Conservation (phyloP, 2,329 filamentous ascomycete genomes). For the Pseudopyricularia javanii region DNA sequence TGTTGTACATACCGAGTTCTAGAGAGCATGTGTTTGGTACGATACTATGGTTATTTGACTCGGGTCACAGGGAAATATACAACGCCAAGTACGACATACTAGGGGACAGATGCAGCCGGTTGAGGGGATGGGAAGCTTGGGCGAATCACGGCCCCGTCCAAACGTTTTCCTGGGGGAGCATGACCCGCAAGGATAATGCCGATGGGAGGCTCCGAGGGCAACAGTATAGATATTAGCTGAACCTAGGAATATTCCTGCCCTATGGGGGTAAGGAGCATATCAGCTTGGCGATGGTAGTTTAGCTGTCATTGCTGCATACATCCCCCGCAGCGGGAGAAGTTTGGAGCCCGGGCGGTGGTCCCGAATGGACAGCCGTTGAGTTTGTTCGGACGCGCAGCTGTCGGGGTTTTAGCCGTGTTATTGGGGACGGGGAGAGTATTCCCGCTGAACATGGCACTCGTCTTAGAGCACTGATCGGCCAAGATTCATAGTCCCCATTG, state of each 20-base stretch:
- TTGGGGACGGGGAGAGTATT: neutral
- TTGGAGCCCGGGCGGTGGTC: neutral
- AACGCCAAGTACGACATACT: neutral
- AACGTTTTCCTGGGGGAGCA: neutral
- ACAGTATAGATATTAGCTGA: no score
- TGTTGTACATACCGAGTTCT: neutral
- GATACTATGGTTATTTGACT: neutral
- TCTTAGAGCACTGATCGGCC: no score
- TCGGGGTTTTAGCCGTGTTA: neutral
- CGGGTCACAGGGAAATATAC: neutral
- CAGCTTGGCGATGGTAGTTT: no score
- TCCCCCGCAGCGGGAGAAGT: neutral
- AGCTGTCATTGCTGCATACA: neutral
- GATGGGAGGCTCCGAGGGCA: neutral
- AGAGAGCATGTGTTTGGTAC: neutral
- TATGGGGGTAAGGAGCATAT: no score
- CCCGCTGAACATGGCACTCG: no score
- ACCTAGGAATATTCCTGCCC: no score
- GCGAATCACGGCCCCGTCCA: neutral
- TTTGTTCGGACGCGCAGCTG: neutral
- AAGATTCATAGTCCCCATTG: no score
- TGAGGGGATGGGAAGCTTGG: neutral
- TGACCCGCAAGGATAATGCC: neutral
- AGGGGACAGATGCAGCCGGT: neutral
- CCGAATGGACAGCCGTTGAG: neutral